Base-by-base conservation (phyloP, 352 stramenopile genomes). In the Phytopythium chamaehyphon region DNA sequence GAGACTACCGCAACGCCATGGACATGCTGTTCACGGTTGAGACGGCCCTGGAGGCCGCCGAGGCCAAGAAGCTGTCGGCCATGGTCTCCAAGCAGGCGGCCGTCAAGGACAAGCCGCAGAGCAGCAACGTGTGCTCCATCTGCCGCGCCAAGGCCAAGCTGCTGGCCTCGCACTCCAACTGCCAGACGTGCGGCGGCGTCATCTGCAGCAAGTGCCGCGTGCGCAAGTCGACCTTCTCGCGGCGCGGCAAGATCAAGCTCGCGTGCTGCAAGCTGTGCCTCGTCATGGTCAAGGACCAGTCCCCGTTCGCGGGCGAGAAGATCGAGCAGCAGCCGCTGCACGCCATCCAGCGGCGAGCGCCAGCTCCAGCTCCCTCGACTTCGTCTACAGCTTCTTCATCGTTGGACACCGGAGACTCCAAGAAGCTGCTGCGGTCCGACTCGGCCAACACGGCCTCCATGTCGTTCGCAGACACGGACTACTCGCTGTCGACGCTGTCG, bases 201-300 rank as follows among this genome's bases (percentile, higher is more conserved):
- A 83, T 89, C 39, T 91, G 81, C 62, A 77, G 62, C 51, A 91
- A 88, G 58, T 91, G 81, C 51, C 71, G 72, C 8, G 68, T 91
- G 39, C 77, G 75, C 18, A 86, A 85, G 56, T 52, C 69, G 31
- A 78, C 73, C 2, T 76, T 86, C 47, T 70, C 61, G 8, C 73
- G 69, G 23, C 62, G 66, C 24, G 74, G 77, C 44, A 85, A 85
- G 46, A 66, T 79, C 46, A 89, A 89, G 44, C 57, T 86, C 19
- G 73, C 68, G 33, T 86, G 74, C 58, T 89, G 77, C 58, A 89
- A 86, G 48, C 79, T 85, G 54, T 89, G 77, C 39, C 49, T 89
- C 39, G 71, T 86, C 22, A 78, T 82, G 53, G 69, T 80, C 35
- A 84, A 82, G 49, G 75, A 86, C 36, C 71, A 76, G 54, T 87